A percentile compares a stretch with the other conserved stretches of the same genome.
phyloP scores from a whole-genome alignment of 768 basidiomycete genomes.

The Boletus patriciae region DNA sequence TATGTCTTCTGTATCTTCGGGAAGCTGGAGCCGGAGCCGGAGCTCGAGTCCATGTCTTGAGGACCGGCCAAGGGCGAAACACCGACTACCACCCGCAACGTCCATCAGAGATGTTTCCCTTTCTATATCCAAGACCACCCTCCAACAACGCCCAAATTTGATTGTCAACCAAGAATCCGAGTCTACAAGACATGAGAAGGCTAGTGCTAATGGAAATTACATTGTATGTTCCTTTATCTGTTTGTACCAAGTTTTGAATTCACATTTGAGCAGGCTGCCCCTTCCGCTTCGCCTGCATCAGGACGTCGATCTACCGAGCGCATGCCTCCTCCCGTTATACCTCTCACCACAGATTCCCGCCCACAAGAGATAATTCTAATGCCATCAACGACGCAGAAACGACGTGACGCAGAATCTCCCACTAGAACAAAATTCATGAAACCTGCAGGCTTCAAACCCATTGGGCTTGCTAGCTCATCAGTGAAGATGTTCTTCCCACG shows the following conservation, averaged over 20 bases:
- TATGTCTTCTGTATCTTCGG: slow-evolving; percentile 53
- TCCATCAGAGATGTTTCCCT: slow-evolving; percentile 38
- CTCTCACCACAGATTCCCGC: slow-evolving; percentile 17
- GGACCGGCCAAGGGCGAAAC: slow-evolving; percentile 53
- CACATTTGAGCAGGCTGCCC: slow-evolving; percentile 17
- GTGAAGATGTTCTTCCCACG: slow-evolving; percentile 82
- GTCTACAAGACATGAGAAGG: slow-evolving; percentile 37
- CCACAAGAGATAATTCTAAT: slow-evolving; percentile 11
- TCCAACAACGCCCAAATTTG: slow-evolving; percentile 24
- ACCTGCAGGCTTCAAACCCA: slow-evolving; percentile 65
- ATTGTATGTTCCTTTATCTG: slow-evolving; percentile 19
- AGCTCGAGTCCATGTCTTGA: slow-evolving; percentile 54
- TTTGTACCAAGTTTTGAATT: slow-evolving; percentile 3
- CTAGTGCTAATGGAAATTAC: slow-evolving; percentile 40
- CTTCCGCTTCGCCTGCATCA: slow-evolving; percentile 22
- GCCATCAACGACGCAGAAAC: slow-evolving; percentile 12
- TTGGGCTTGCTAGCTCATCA: slow-evolving; percentile 50
- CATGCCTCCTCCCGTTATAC: slow-evolving; percentile 36
- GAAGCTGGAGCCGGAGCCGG: slow-evolving; percentile 55
- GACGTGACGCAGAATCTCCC: slow-evolving; percentile 21
- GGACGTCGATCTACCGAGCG: slow-evolving; percentile 27
- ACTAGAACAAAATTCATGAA: slow-evolving; percentile 30
- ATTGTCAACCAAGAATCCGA: slow-evolving; percentile 23
- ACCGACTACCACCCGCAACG: slow-evolving; percentile 57
- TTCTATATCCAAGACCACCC: slow-evolving; percentile 33